phyloP scores from a whole-genome alignment of 495 filamentous ascomycete species.

The Trichoderma reesei region DNA sequence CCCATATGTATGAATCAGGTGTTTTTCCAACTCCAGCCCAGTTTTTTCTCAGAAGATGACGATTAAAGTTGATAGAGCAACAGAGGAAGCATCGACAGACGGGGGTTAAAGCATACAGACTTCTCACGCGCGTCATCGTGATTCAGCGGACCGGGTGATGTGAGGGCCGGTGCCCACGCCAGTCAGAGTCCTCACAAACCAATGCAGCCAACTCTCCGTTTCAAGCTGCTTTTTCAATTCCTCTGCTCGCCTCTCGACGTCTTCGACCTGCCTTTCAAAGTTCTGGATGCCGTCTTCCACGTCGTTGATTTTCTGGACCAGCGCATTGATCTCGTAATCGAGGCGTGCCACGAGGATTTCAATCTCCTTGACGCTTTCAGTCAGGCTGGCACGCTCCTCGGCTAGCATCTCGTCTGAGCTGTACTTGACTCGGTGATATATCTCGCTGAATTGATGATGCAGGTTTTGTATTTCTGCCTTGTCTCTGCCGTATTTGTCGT shows the following conservation, averaged over 20 bases:
- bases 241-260: slow-evolving; percentile 64
- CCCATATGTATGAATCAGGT: background rate
- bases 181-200: slow-evolving; percentile 47
- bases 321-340: slow-evolving; percentile 81
- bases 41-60: background rate
- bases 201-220: slow-evolving; percentile 52
- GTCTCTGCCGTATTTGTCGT: slow-evolving; percentile 48
- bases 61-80: background rate
- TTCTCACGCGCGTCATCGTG: background rate
- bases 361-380: slow-evolving; percentile 69
- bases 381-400: slow-evolving; percentile 55
- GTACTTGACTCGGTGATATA: slow-evolving; percentile 54
- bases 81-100: background rate
- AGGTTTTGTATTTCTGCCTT: slow-evolving; percentile 56
- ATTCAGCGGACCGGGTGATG: slow-evolving; percentile 25
- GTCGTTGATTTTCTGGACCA: slow-evolving; percentile 76
- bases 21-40: background rate
- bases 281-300: slow-evolving; percentile 75
- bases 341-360: slow-evolving; percentile 78
- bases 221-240: slow-evolving; percentile 58
- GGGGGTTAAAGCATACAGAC: background rate
- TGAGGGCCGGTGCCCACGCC: slow-evolving; percentile 50
- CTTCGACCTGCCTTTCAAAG: slow-evolving; percentile 70
- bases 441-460: slow-evolving; percentile 56
- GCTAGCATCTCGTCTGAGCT: slow-evolving; percentile 55